A percentile compares a stretch with the other conserved stretches of the same genome.
Conservation (phyloP, 331 rosid genomes). For the Pyrus hybrid region DNA sequence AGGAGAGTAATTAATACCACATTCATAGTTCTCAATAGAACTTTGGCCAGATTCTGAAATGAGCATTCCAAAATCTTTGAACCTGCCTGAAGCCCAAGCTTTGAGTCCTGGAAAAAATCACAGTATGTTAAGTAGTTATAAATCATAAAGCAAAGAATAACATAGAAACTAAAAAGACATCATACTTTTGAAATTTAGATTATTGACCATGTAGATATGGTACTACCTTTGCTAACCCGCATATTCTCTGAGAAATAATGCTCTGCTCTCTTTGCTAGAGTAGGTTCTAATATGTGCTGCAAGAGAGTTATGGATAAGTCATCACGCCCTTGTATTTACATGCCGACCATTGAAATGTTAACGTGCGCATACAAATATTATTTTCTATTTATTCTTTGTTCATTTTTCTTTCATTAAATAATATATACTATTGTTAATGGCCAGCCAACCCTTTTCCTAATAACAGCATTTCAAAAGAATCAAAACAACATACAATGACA, state of each 20-base stretch:
- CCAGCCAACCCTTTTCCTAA: neutral
- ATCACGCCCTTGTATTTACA: neutral
- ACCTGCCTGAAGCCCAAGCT: constrained; percentile 70
- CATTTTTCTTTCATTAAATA: neutral
- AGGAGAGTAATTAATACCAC: constrained; percentile 47
- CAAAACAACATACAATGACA: neutral
- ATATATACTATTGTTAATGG: neutral
- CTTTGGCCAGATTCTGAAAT: constrained; percentile 80
- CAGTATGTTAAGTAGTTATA: constrained; percentile 8
- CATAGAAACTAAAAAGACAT: neutral
- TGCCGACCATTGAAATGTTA: neutral
- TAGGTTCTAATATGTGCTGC: constrained; percentile 52
- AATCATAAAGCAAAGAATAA: constrained; percentile 9
- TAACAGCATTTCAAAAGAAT: neutral
- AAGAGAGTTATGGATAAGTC: neutral
- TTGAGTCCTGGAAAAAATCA: constrained; percentile 56
- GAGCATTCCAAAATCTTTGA: constrained; percentile 73
- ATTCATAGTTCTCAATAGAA: constrained; percentile 87
- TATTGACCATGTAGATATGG: neutral
- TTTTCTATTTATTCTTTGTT: neutral
- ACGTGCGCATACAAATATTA: neutral
- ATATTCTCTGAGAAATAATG: constrained; percentile 85
- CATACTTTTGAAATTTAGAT: neutral
- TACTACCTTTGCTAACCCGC: constrained; percentile 76
- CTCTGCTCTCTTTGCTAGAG: constrained; percentile 76